These are phyloP conservation scores for Phytophthora parvispora DNA, from an alignment of 352 stramenopile species.

Conservation along the genomic window DNA sequence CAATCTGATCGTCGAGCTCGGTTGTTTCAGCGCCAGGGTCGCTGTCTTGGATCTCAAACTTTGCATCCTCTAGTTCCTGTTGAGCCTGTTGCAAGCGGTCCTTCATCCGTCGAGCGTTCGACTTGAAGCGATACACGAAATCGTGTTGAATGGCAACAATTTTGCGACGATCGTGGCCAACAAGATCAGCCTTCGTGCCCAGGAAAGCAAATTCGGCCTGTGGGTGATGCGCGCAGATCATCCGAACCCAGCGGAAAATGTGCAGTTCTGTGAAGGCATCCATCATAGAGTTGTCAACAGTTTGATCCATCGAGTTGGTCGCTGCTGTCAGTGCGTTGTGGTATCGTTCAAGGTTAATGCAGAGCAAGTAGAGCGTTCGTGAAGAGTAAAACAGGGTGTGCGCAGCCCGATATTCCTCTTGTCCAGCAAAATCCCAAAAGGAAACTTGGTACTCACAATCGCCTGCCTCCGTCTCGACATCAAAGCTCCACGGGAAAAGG, in stretches of 20 bases:
- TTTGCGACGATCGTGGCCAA: neutral
- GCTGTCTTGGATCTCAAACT: slow-evolving; percentile 29
- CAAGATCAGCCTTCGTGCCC: slow-evolving; percentile 6
- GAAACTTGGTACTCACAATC: slow-evolving; percentile 12
- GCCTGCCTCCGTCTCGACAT: slow-evolving; percentile 11
- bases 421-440: slow-evolving; percentile 21
- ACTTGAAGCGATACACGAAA: neutral
- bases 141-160: slow-evolving; percentile 14
- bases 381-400: slow-evolving; percentile 25
- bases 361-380: slow-evolving; percentile 20
- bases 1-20: slow-evolving; percentile 8
- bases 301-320: neutral
- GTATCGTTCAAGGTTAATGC: slow-evolving; percentile 20
- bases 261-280: slow-evolving; percentile 18
- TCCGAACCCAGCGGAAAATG: slow-evolving; percentile 13
- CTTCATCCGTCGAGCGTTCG: slow-evolving; percentile 4
- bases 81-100: neutral
- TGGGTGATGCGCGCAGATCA: slow-evolving; percentile 11
- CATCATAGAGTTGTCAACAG: slow-evolving; percentile 1
- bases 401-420: slow-evolving; percentile 17
- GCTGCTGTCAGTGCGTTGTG: neutral
- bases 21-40: neutral
- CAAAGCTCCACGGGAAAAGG: slow-evolving; percentile 37
- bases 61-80: slow-evolving; percentile 8
- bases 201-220: slow-evolving; percentile 12